phyloP scores from a whole-genome alignment of 1,284 basidiomycete species.

The Heimioporus retisporus region DNA sequence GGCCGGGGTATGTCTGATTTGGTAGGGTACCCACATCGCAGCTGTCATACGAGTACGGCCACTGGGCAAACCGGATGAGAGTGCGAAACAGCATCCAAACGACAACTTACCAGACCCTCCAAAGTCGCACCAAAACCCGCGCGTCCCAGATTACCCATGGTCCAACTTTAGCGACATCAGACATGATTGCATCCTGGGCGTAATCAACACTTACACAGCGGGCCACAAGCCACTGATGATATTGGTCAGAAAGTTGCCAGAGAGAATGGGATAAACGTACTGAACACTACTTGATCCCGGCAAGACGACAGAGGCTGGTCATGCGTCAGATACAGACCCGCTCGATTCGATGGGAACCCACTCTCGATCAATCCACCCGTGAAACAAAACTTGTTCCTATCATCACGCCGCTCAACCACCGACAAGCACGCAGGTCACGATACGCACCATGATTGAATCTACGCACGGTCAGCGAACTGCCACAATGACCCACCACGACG shows the following conservation, averaged over 20 bases:
- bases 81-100: neutral
- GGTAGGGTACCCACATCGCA: constrained; percentile 90
- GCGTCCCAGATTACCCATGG: constrained; percentile 84
- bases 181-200: neutral
- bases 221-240: constrained; percentile 74
- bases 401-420: constrained; percentile 51
- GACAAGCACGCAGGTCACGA: constrained; percentile 46
- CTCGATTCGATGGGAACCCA: constrained; percentile 50
- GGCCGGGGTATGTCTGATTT: constrained; percentile 77
- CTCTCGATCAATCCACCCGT: constrained; percentile 78
- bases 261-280: constrained; percentile 38
- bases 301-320: constrained; percentile 62
- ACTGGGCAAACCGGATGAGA: constrained; percentile 43
- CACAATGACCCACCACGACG: constrained; percentile 8
- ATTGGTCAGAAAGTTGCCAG: constrained; percentile 18
- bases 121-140: constrained; percentile 80
- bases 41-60: constrained; percentile 78
- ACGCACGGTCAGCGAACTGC: constrained; percentile 1
- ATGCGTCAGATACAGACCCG: constrained; percentile 9
- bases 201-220: constrained; percentile 59
- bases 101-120: constrained; percentile 61
- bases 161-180: constrained; percentile 59
- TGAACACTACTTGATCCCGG: constrained; percentile 68
- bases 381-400: constrained; percentile 82
- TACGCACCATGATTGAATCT: constrained; percentile 52